Evolutionary conservation across 78 protist genomes (phyloP), one percentile per base, ranked within the genome.

Genomic region (Chrysochromulina parva): DNA sequence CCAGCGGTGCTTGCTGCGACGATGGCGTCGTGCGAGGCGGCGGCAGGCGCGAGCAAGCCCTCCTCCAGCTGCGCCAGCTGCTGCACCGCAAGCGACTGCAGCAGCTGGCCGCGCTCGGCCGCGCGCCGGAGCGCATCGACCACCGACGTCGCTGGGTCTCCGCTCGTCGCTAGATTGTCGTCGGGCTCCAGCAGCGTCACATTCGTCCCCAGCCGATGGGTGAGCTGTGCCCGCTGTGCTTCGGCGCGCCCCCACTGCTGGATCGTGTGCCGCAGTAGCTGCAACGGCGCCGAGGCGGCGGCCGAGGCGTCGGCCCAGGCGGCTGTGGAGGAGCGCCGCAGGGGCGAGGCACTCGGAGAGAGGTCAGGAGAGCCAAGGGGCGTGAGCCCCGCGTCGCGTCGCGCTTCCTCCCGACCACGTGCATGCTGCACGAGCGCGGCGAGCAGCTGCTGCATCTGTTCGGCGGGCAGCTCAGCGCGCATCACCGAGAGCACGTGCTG

Each of bases 161-260:
- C 38, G 38, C 38, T 38, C 38, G 38, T 38, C 38, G 38, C 38
- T 38, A 38, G 38, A 38, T 38, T 38, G 38, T 38, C 38, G 38
- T 38, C 38, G 38, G 38, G 38, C 38, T 38, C 38, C 38, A 38
- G 38, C 38, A 38, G 38, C 38, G 38, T 38, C 38, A 38, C 38
- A 38, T 38, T 38, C 38, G 38, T 38, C 38, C 38, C 38, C 38
- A 71, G 80, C 80, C 28, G 47, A 3, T 4, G 13, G 52, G 9
- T 16, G 16, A 71, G 7, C 52, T 71, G 80, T 6, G 80, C 80
- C 3, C 80, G 80, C 52, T 71, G 47, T 52, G 52, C 52, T 52
- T 71, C 80, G 52, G 80, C 20, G 80, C 80, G 80, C 47, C 52
- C 80, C 80, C 80, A 71, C 80, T 71, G 80, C 52, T 14, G 55